Evolutionary conservation across 805 yeast species (phyloP).

Genomic region (Debaryomyces tyrocola): DNA sequence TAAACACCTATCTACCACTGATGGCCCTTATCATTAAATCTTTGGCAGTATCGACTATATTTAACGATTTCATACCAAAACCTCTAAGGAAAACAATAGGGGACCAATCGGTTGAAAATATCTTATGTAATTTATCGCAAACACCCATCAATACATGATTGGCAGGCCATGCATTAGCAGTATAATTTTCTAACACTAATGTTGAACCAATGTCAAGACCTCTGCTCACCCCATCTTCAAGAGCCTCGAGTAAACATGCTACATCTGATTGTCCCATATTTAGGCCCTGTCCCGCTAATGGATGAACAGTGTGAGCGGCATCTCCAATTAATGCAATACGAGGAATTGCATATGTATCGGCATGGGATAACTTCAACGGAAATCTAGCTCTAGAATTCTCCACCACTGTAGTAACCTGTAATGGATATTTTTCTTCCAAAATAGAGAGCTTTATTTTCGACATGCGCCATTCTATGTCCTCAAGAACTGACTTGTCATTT

Average conservation of each 20-base stretch:
- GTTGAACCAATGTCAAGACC: constrained; percentile 88
- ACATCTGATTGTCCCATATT: constrained; percentile 98
- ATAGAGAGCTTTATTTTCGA: constrained; percentile 39
- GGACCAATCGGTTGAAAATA: constrained; percentile 69
- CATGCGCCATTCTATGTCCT: constrained; percentile 75
- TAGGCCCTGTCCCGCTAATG: constrained; percentile 95
- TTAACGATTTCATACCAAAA: constrained; percentile 69
- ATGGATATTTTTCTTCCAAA: constrained; percentile 65
- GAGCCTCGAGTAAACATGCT: constrained; percentile 60
- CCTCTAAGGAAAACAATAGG: constrained; percentile 79
- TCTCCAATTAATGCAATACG: constrained; percentile 95
- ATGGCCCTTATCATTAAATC: constrained; percentile 58
- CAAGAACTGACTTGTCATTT: constrained; percentile 48
- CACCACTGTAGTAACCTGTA: constrained; percentile 58
- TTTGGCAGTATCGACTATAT: constrained; percentile 64
- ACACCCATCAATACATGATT: constrained; percentile 83
- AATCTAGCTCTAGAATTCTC: constrained; percentile 77
- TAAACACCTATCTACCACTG: constrained; percentile 22
- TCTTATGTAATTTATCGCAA: constrained; percentile 88
- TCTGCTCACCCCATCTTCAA: constrained; percentile 68
- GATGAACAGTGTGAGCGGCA: constrained; percentile 97
- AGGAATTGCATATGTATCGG: constrained; percentile 82
- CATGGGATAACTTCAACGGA: constrained; percentile 86
- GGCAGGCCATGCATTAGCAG: constrained; percentile 74
- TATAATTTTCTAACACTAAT: constrained; percentile 81